Conservation (phyloP, 257 asterid genomes). For the Solanum chilense region DNA sequence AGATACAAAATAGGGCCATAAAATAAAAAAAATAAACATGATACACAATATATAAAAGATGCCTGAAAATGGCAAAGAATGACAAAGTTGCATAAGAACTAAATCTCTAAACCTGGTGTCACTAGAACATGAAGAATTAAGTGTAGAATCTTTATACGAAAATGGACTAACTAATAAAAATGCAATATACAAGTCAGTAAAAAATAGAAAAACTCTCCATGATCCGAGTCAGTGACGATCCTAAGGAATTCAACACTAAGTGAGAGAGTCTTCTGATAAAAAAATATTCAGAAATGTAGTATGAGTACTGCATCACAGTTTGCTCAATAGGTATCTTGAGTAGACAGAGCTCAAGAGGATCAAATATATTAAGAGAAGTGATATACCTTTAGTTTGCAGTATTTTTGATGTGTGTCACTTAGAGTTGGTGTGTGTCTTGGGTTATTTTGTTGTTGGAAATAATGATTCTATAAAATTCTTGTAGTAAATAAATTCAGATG, state of each 20-base stretch:
- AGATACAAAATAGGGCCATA: background rate
- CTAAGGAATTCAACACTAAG: background rate
- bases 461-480: no score
- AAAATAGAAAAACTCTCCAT: background rate
- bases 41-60: no score
- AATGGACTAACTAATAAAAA: background rate
- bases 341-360: rapidly evolving
- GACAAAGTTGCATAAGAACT: background rate
- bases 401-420: no score
- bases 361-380: no score
- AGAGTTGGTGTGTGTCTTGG: no score
- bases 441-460: no score
- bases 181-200: no score
- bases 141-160: background rate
- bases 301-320: no score
- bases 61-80: background rate
- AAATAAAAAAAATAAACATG: background rate
- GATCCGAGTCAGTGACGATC: background rate
- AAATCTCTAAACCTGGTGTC: background rate
- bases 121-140: background rate
- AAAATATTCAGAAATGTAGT: background rate
- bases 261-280: background rate
- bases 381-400: no score
- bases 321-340: no score
- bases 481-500: no score